Base-by-base conservation (phyloP, 1,284 basidiomycete genomes). In the Hypsizygus ulmarius region DNA sequence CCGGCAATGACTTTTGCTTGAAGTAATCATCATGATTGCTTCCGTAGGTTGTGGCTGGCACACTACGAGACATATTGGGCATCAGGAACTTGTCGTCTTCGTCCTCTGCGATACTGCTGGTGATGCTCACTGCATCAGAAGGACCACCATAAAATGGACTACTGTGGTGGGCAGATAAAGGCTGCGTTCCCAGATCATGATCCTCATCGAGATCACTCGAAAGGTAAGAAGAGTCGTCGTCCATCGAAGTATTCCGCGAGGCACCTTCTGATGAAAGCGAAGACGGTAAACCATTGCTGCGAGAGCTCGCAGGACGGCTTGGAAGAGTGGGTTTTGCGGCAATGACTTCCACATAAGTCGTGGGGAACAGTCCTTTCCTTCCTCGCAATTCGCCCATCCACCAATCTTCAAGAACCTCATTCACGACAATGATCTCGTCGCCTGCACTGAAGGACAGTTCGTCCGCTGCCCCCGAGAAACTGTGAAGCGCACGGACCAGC, bases 361-460 rank as follows among this genome's bases (percentile, higher is more conserved):
- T 75, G 0, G 91, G 91, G 74, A 93, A 93, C 34, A 93, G 61
- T 6, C 90, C 90, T 36, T 75, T 81, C 56, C 72, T 73, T 11
- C 87, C 87, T 42, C 71, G 68, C 21, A 83, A 61, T 63, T 89
- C 82, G 10, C 90, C 90, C 69, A 91, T 79, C 83, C 87, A 91
- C 91, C 91, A 94, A 47, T 82, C 89, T 49, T 87, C 85, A 29
- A 89, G 70, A 0, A 91, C 85, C 63, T 92, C 87, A 32, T 81
- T 81, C 18, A 88, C 60, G 14, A 93, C 83, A 14, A 75, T 64
- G 48, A 94, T 85, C 54, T 89, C 79, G 40, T 87, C 84, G 0
- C 90, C 91, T 5, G 73, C 69, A 47, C 69, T 75, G 67, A 93
- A 85, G 28, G 76, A 77, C 36, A 94, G 70, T 64, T 93, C 91